These are phyloP conservation scores for Musa acuminata DNA, from an alignment of 176 grass and related monocot species.

Conservation along the genomic window DNA sequence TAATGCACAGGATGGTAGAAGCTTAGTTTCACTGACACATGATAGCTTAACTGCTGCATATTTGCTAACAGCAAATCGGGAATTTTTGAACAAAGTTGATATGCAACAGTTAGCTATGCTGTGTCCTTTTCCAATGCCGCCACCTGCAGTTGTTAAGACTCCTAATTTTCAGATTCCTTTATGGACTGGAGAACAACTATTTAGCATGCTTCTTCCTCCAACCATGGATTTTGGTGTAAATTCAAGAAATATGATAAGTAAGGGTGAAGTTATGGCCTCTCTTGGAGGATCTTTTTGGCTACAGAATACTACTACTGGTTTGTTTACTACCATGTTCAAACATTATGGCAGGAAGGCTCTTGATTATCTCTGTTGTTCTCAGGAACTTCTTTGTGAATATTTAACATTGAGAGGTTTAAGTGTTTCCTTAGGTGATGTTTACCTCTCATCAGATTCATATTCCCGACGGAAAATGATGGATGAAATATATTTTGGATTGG, in stretches of 20 bases:
- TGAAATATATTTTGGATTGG: constrained; percentile 48
- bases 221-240: constrained; percentile 38
- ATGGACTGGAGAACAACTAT: constrained; percentile 77
- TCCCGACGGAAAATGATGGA: constrained; percentile 48
- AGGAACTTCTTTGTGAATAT: constrained; percentile 76
- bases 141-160: constrained; percentile 39
- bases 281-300: constrained; percentile 45
- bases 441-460: constrained; percentile 50
- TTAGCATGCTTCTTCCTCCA: constrained; percentile 58
- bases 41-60: constrained; percentile 61
- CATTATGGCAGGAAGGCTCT: constrained; percentile 46
- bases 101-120: constrained; percentile 74
- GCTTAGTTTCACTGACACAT: constrained; percentile 75
- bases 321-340: constrained; percentile 62
- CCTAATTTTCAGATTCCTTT: constrained; percentile 28
- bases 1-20: constrained; percentile 74
- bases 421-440: constrained; percentile 71
- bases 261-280: constrained; percentile 46
- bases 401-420: constrained; percentile 59
- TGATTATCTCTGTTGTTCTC: constrained; percentile 50
- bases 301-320: constrained; percentile 37
- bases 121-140: constrained; percentile 28
- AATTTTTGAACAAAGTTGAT: constrained; percentile 48
- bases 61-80: constrained; percentile 42
- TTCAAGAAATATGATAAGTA: constrained; percentile 28